Percentiles rank a stretch among this genome's conserved stretches.
phyloP scores from a whole-genome alignment of 306 rosid species.

The Pterocarpus macrocarpus region DNA sequence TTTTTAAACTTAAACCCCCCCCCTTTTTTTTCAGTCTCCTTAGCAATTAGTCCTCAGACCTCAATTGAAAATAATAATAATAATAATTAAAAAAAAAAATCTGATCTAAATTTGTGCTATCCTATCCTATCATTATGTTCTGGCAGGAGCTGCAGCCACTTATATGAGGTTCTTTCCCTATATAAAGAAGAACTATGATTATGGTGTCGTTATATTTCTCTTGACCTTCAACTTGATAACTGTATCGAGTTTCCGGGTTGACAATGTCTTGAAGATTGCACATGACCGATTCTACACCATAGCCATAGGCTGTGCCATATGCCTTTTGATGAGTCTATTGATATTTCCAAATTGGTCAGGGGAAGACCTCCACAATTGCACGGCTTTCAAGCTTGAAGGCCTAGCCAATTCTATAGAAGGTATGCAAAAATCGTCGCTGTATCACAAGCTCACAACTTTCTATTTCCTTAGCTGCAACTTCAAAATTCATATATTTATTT shows the following conservation, averaged over 20 bases:
- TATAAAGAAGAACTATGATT: conserved; percentile 86
- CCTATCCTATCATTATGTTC: conserved; percentile 1
- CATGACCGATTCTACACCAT: conserved; percentile 80
- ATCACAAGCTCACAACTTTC: neutral
- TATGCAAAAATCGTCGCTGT: conserved; percentile 30
- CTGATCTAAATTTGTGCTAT: conserved; percentile 5
- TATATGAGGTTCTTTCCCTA: conserved; percentile 83
- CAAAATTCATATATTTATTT: neutral
- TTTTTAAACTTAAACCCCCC: too few relatives aligned
- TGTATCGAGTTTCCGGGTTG: conserved; percentile 72
- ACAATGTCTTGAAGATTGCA: conserved; percentile 68
- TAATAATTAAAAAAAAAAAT: neutral
- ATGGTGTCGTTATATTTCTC: conserved; percentile 82
- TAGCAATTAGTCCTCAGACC: neutral
- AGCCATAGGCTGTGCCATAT: conserved; percentile 82
- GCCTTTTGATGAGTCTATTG: conserved; percentile 80
- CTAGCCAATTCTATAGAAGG: conserved; percentile 90
- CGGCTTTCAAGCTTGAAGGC: conserved; percentile 78
- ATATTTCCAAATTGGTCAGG: conserved; percentile 94
- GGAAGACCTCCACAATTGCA: conserved; percentile 74
- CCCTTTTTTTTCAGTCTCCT: neutral
- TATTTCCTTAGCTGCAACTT: neutral
- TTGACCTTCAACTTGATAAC: conserved; percentile 85
- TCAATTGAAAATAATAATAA: neutral
- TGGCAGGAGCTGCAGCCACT: conserved; percentile 79